A percentile compares a stretch with the other conserved stretches of the same genome.
Conservation (phyloP, 768 basidiomycete genomes). For the Erythrobasidium yunnanense region DNA sequence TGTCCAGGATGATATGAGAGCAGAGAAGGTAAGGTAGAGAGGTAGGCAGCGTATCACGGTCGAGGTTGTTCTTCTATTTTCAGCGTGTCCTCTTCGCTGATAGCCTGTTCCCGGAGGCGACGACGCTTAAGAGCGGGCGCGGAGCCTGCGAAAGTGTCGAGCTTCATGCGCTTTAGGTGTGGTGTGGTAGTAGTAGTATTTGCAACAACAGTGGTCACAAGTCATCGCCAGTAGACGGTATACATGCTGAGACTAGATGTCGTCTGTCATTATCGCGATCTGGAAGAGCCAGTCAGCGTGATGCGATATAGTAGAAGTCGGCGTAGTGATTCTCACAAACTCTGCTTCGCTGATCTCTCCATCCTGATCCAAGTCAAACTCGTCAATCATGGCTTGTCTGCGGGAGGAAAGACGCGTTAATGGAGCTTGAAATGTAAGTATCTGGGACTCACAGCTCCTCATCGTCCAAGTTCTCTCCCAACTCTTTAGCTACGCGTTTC, state of each 20-base stretch:
- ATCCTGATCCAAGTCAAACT: slow-evolving; percentile 97
- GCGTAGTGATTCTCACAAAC: slow-evolving; percentile 46
- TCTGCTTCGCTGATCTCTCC: slow-evolving; percentile 95
- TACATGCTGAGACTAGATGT: slow-evolving; percentile 23
- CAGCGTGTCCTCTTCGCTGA: background rate
- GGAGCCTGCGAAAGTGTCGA: background rate
- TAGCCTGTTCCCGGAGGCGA: background rate
- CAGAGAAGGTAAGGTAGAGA: no score
- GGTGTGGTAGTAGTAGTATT: no score
- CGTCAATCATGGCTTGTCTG: slow-evolving; percentile 99
- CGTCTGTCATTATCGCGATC: slow-evolving; percentile 32
- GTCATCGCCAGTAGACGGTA: no score
- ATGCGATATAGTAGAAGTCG: background rate
- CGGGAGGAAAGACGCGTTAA: slow-evolving; percentile 24
- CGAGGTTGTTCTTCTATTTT: background rate
- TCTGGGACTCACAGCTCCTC: slow-evolving; percentile 72
- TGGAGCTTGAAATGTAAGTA: background rate
- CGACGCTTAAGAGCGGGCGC: background rate
- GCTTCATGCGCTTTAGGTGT: background rate
- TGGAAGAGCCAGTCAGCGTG: slow-evolving; percentile 3
- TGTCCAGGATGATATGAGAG: background rate
- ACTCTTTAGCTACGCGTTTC: slow-evolving; percentile 85
- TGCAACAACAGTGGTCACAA: no score
- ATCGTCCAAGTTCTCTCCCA: slow-evolving; percentile 87
- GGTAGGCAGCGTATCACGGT: no score